Evolutionary conservation across 2,329 filamentous ascomycete genomes (phyloP).

Genomic region (Metarhizium sp.): DNA sequence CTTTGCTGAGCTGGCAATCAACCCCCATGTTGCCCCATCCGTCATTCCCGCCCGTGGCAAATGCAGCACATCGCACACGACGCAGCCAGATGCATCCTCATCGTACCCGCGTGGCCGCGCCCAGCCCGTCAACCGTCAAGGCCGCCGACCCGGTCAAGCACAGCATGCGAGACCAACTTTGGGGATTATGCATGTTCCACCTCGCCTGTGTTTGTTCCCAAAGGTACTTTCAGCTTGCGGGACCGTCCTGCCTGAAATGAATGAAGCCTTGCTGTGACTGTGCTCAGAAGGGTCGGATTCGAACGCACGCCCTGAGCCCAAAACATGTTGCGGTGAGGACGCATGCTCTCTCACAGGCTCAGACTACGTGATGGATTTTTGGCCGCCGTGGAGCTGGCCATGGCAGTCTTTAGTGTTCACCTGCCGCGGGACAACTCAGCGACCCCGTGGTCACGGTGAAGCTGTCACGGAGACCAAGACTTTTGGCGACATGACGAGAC

Average conservation of each 20-base stretch:
- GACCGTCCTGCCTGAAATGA: background rate
- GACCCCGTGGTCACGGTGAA: background rate
- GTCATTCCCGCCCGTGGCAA: constrained; percentile 6
- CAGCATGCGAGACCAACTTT: background rate
- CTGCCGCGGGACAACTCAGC: constrained; percentile 1
- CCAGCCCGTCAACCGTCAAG: background rate
- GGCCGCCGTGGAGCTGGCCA: background rate
- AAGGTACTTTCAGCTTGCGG: background rate
- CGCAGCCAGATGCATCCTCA: constrained; percentile 2
- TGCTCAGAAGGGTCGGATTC: background rate
- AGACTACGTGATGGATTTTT: background rate
- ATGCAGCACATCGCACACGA: constrained; percentile 1
- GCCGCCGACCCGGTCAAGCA: background rate
- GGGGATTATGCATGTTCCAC: background rate
- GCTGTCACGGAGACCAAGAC: background rate
- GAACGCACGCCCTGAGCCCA: background rate
- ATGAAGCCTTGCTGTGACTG: background rate
- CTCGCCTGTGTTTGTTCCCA: background rate
- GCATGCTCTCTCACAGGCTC: background rate
- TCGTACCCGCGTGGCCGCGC: background rate
- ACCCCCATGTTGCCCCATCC: constrained; percentile 8
- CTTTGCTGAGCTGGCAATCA: constrained; percentile 26
- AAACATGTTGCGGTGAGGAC: constrained; percentile 3
- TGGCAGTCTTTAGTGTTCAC: background rate
- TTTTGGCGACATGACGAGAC: background rate